These are phyloP conservation scores for Aspergillus nidulans DNA, from an alignment of 495 filamentous ascomycete genomes.

Conservation along the genomic window DNA sequence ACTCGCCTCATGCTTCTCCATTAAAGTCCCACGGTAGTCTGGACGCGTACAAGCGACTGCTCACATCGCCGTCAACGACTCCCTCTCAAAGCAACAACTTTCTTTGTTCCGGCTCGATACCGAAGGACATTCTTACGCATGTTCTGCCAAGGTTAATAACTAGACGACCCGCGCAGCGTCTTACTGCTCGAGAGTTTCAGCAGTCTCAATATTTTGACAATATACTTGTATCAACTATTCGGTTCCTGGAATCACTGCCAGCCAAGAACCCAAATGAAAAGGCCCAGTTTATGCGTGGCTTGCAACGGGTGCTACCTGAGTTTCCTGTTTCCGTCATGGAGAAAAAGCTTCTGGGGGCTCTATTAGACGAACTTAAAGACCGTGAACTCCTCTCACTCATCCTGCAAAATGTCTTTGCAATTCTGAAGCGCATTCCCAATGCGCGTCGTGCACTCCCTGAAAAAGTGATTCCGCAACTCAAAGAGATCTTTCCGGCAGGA, in stretches of 20 bases:
- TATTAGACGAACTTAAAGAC: constrained; percentile 92
- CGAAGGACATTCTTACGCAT: constrained; percentile 66
- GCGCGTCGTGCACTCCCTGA: constrained; percentile 75
- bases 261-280: constrained; percentile 91
- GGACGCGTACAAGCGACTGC: constrained; percentile 75
- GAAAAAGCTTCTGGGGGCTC: constrained; percentile 82
- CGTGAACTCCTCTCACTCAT: constrained; percentile 77
- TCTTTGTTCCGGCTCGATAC: constrained; percentile 70
- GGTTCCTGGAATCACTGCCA: constrained; percentile 85
- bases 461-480: constrained; percentile 74
- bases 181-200: constrained; percentile 89
- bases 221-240: constrained; percentile 89
- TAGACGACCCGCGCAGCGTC: constrained; percentile 74
- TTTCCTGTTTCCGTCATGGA: constrained; percentile 92
- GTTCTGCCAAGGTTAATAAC: constrained; percentile 83
- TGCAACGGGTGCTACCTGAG: constrained; percentile 78
- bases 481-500: constrained; percentile 68
- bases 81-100: constrained; percentile 80
- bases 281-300: constrained; percentile 80
- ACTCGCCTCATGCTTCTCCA: constrained; percentile 83
- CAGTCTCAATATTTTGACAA: constrained; percentile 94
- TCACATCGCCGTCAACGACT: constrained; percentile 68
- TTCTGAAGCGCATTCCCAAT: constrained; percentile 69
- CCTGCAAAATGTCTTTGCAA: constrained; percentile 85
- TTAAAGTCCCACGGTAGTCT: constrained; percentile 73